Percentiles rank a stretch among this genome's conserved stretches.
These are phyloP conservation scores for Colletotrichum sidae DNA, from an alignment of 2,329 filamentous ascomycete genomes.

Conservation along the genomic window DNA sequence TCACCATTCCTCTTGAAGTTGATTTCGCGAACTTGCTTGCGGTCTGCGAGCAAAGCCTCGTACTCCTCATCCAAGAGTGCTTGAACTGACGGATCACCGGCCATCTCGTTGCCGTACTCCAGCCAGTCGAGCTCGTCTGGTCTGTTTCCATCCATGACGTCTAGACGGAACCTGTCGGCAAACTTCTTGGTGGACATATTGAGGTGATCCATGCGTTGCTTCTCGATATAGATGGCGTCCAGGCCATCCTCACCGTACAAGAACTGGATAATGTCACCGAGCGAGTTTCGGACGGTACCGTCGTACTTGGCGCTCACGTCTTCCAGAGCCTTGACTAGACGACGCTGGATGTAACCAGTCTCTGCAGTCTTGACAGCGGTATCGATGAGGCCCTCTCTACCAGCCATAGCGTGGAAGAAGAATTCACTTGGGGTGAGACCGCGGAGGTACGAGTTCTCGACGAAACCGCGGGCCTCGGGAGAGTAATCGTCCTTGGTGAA, in stretches of 20 bases:
- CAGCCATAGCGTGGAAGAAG: conserved; percentile 99
- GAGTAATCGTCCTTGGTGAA: conserved; percentile 99
- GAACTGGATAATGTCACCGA: conserved; percentile 97
- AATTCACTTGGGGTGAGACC: conserved; percentile 96
- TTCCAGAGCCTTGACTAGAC: conserved; percentile 97
- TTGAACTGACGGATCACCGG: conserved; percentile 89
- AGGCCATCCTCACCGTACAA: conserved; percentile 97
- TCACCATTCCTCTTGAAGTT: conserved; percentile 78
- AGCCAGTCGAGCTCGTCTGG: conserved; percentile 75
- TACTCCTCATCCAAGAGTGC: conserved; percentile 89
- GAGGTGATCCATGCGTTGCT: conserved; percentile 89
- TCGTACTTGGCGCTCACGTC: conserved; percentile 98
- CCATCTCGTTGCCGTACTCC: conserved; percentile 87
- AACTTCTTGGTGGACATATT: conserved; percentile 83
- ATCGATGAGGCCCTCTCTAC: conserved; percentile 99
- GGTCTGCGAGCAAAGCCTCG: conserved; percentile 80
- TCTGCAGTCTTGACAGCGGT: conserved; percentile 99
- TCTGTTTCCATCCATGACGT: conserved; percentile 78
- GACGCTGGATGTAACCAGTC: conserved; percentile 98
- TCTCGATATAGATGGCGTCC: conserved; percentile 93
- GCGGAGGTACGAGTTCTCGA: conserved; percentile 98
- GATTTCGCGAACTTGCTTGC: conserved; percentile 78
- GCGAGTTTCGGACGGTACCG: conserved; percentile 94
- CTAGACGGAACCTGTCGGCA: conserved; percentile 83
- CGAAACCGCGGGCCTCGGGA: conserved; percentile 94